Evolutionary conservation across 1,139 yeast genomes (phyloP), one percentile per base, ranked within the genome.

Genomic region (Nadsonia commutata): DNA sequence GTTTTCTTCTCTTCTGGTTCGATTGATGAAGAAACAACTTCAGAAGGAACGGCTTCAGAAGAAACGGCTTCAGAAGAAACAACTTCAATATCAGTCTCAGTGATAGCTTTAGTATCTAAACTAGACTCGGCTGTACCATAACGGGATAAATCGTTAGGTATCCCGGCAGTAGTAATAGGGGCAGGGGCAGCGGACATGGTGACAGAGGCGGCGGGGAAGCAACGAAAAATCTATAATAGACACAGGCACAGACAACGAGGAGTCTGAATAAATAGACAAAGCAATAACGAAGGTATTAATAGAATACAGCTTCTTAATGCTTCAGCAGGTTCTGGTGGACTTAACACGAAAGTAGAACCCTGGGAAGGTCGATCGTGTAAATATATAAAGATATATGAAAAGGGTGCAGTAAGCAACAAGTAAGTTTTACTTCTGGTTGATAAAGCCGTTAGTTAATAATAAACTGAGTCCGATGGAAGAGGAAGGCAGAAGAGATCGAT

Each of bases 311-410:
- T n/a, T n/a, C n/a, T n/a, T n/a, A n/a, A n/a, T n/a, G n/a, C n/a
- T n/a, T n/a, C n/a, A 36, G 38, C 38, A 38, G 31, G 44, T 42
- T 42, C 44, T 42, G 36, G 39, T 33, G 19, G 23, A 39, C 41
- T 19, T 27, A 38, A 39, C 44, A 42, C 44, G 41, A 42, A 39
- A 42, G 44, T 42, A 42, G 44, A 42, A 42, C 44, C 17, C 44
- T 42, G 23, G 41, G 27, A 42, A 42, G 44, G 44, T 42, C 44
- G 18, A 21, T 42, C 44, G 44, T 39, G 44, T 27, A n/a, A n/a
- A n/a, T n/a, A n/a, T n/a, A n/a, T n/a, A n/a, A n/a, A n/a, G n/a
- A n/a, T n/a, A n/a, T n/a, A n/a, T n/a, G n/a, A n/a, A n/a, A n/a
- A n/a, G n/a, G n/a, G n/a, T n/a, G n/a, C n/a, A n/a, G n/a, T n/a